Percentiles rank a stretch among this genome's conserved stretches.
Evolutionary conservation across 257 asterid genomes (phyloP).

Genomic region (Rubia yunnanensis): DNA sequence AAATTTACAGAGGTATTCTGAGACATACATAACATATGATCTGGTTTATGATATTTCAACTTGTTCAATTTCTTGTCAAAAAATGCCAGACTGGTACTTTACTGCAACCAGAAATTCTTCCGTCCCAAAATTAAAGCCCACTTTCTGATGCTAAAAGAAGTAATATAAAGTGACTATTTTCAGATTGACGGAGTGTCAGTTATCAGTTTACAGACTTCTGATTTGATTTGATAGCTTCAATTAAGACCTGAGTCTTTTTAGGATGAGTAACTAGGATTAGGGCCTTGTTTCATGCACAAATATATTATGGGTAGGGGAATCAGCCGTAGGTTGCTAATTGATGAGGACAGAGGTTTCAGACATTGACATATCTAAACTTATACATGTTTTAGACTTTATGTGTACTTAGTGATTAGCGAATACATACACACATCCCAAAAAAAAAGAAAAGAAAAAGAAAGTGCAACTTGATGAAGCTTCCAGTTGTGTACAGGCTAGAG

Average conservation of each 20-base stretch:
- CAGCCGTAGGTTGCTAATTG: not conserved
- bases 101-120: not conserved
- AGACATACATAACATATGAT: slow-evolving; percentile 1
- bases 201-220: not conserved
- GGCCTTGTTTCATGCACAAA: not conserved
- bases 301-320: not conserved
- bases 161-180: not conserved
- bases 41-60: slow-evolving; percentile 7
- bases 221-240: not conserved
- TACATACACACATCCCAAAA: not conserved
- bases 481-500: slow-evolving; percentile 56
- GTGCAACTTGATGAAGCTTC: not conserved
- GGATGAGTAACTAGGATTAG: not conserved
- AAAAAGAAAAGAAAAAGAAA: not conserved
- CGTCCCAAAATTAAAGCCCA: not conserved
- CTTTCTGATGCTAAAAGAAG: not conserved
- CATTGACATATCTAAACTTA: not conserved
- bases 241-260: not conserved
- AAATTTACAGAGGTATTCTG: slow-evolving; percentile 62
- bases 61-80: not conserved
- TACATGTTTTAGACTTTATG: not conserved
- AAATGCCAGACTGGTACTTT: not conserved
- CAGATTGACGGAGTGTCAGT: not conserved
- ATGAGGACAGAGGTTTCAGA: not conserved
- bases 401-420: not conserved